Conservation (phyloP, 768 basidiomycete genomes). For the Thelephora aurantiotincta region DNA sequence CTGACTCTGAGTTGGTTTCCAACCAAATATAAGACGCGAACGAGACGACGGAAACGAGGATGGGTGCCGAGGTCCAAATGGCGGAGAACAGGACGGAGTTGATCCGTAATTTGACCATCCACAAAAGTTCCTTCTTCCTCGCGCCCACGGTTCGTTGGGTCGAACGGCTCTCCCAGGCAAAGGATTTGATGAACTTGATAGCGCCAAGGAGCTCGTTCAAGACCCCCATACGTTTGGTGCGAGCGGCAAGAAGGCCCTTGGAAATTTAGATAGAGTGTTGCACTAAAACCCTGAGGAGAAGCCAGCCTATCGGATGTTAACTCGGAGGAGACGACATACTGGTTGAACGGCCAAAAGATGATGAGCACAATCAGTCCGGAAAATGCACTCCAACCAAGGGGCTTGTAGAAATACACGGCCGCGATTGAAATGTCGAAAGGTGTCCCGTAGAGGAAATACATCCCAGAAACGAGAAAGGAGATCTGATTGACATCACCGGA, state of each 20-base stretch:
- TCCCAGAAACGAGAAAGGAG: slow-evolving; percentile 35
- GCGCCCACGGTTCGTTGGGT: slow-evolving; percentile 49
- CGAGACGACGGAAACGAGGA: slow-evolving; percentile 65
- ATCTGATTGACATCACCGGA: slow-evolving; percentile 58
- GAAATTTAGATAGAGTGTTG: slow-evolving; percentile 45
- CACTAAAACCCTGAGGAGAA: slow-evolving; percentile 26
- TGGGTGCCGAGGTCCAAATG: slow-evolving; percentile 66
- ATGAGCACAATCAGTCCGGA: slow-evolving; percentile 56
- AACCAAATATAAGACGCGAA: slow-evolving; percentile 61
- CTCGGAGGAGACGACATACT: no score
- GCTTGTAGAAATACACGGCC: slow-evolving; percentile 58
- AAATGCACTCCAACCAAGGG: slow-evolving; percentile 60
- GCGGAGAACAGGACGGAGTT: slow-evolving; percentile 60
- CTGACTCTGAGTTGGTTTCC: slow-evolving; percentile 67
- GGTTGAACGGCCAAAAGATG: slow-evolving; percentile 57
- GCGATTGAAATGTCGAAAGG: slow-evolving; percentile 73
- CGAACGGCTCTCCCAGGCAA: slow-evolving; percentile 73
- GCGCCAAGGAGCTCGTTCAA: slow-evolving; percentile 67
- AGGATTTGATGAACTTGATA: slow-evolving; percentile 72
- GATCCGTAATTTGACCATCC: slow-evolving; percentile 62
- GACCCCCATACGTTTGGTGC: slow-evolving; percentile 67
- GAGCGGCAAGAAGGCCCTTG: slow-evolving; percentile 41
- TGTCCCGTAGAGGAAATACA: slow-evolving; percentile 59
- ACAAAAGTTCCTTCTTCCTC: slow-evolving; percentile 54
- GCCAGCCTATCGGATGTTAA: no score